A percentile compares a stretch with the other conserved stretches of the same genome.
Conservation (phyloP, 148 eudicot species). For the Rhododendron molle region DNA sequence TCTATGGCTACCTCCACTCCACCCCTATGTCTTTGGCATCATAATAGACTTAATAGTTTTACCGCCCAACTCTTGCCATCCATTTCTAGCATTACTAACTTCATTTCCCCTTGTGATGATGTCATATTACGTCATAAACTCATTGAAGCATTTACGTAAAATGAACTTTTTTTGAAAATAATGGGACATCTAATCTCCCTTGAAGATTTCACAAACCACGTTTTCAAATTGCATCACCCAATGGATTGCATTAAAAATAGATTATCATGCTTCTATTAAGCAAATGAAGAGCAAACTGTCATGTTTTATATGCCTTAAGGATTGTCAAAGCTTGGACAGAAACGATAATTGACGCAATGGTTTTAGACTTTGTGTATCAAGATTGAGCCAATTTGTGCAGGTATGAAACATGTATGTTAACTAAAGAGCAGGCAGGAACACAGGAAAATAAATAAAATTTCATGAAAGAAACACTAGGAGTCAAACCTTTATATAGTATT, state of each 20-base stretch:
- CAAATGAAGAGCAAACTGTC: neutral
- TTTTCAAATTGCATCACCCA: neutral
- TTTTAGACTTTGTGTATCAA: neutral
- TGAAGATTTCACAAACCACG: neutral
- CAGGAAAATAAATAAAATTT: neutral
- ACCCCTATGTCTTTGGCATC: neutral
- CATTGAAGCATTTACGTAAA: neutral
- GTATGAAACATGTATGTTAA: neutral
- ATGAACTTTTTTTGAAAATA: neutral
- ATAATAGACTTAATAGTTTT: neutral
- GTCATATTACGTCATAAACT: neutral
- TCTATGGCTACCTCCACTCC: neutral
- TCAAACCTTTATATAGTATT: constrained; percentile 90
- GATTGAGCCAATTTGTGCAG: neutral
- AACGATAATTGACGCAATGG: neutral
- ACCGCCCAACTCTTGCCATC: neutral
- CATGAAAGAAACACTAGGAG: neutral
- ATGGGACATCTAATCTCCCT: neutral
- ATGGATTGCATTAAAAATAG: neutral
- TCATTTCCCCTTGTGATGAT: neutral
- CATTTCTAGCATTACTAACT: neutral
- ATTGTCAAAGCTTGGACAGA: neutral
- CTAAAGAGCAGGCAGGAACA: neutral
- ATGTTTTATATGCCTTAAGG: neutral
- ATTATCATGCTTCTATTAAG: neutral